Base-by-base conservation (phyloP, 2,329 filamentous ascomycete species). In the Fusarium sp. region DNA sequence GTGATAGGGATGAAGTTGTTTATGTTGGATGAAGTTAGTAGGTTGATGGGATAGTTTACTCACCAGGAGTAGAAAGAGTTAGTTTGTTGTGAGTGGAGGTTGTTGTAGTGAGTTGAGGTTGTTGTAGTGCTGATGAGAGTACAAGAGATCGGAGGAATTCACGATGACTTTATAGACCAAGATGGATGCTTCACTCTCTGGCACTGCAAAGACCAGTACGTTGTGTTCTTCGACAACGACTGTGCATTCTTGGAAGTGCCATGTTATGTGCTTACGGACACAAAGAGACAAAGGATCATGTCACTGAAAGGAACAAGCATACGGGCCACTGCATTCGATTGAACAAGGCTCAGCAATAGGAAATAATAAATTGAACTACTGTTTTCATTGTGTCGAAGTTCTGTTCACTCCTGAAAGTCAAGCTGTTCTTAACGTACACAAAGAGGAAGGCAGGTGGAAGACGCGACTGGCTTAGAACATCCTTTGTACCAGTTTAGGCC, bases 121-220 rank as follows among this genome's bases (percentile, higher is more conserved):
- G 9, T 38, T 38, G 34, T n/a, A 8, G 6, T n/a, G 34, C 7
- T 38, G 34, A 38, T 38, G 10, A 6, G 8, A 24, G 4, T 34
- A 7, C 8, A 4, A 16, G 18, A 14, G 8, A 25, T n/a, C 15
- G 6, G 20, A 24, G 42, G 12, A 4, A 7, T 16, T 3, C 14
- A 4, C 5, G 5, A 22, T 22, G 6, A 16, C 14, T 24, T 24
- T 50, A 50, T 50, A 50, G 11, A 20, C 9, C n/a, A 6, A 25
- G n/a, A 15, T 34, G 12, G 10, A 24, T n/a, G 2, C 15, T n/a
- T 34, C 2, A 34, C 3, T 15, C 18, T 8, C 2, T 12, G 10
- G 18, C 5, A 38, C 18, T 12, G 18, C 34, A n/a, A 8, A n/a
- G 10, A 7, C 1, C 34, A 11, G 3, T n/a, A n/a, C 0, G 4